Conservation (phyloP, 495 filamentous ascomycete species). For the Arthonia radiata region DNA sequence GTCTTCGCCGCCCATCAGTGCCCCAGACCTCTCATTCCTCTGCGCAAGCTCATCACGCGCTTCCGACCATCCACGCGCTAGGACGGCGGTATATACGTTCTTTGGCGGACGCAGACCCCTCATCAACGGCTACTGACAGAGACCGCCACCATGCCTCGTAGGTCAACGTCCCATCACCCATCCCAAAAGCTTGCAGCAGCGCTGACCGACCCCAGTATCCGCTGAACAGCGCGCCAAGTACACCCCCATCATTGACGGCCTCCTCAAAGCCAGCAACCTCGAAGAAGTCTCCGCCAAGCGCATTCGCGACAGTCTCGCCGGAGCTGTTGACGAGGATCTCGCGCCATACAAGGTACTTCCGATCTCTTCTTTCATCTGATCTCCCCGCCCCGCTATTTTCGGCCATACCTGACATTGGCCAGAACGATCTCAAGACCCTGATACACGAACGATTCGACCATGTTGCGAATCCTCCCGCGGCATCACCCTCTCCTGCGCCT, state of each 20-base stretch:
- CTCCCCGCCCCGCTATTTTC: background rate
- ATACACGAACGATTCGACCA: constrained; percentile 84
- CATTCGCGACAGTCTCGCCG: constrained; percentile 67
- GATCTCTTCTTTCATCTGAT: background rate
- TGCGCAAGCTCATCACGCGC: no score
- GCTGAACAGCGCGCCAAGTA: constrained; percentile 41
- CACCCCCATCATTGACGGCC: constrained; percentile 72
- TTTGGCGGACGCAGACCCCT: no score
- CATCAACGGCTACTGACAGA: no score
- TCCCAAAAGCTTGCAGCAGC: no score
- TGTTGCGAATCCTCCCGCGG: constrained; percentile 17
- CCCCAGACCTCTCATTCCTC: no score
- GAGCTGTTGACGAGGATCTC: constrained; percentile 54
- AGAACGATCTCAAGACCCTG: constrained; percentile 59
- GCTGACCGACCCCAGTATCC: no score
- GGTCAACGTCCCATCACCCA: no score
- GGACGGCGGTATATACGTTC: no score
- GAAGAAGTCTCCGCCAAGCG: constrained; percentile 79
- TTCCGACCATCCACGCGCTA: no score
- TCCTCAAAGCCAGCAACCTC: constrained; percentile 59
- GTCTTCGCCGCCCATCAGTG: no score
- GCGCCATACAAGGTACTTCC: constrained; percentile 54
- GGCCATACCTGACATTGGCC: constrained; percentile 1
- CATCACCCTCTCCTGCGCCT: constrained; percentile 11
- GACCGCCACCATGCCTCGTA: no score